Percentiles rank a stretch among this genome's conserved stretches.
These are phyloP conservation scores for Pleurozium schreberi DNA, from an alignment of 225 moss, liverwort and hornwort genomes.

Conservation along the genomic window DNA sequence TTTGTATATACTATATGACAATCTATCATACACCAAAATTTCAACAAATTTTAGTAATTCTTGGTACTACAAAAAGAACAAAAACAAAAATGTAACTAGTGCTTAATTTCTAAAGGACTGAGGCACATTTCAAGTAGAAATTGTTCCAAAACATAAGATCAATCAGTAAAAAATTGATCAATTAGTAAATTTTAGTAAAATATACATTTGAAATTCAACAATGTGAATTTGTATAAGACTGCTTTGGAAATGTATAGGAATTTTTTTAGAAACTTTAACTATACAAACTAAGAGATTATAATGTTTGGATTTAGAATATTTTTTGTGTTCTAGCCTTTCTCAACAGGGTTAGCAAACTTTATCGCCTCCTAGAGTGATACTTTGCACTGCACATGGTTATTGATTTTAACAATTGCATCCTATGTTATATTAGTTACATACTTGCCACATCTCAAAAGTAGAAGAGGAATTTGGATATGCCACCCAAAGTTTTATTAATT, in stretches of 20 bases:
- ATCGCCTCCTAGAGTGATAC: neutral
- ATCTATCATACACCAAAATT: neutral
- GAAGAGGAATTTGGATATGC: neutral
- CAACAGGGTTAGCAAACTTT: accelerated
- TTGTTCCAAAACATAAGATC: too few species aligned
- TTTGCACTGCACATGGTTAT: neutral
- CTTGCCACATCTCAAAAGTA: neutral
- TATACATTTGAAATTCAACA: neutral
- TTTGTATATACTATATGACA: neutral
- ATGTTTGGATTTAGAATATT: neutral
- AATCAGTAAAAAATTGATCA: too few species aligned
- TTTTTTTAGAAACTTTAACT: neutral
- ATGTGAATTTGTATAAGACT: neutral
- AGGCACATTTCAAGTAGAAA: accelerated
- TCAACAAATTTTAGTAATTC: neutral
- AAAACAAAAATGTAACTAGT: accelerated
- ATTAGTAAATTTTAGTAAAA: too few species aligned
- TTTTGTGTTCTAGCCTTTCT: neutral
- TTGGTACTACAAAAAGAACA: accelerated
- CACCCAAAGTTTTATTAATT: accelerated
- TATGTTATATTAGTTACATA: neutral
- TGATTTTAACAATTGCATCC: neutral
- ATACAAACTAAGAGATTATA: neutral
- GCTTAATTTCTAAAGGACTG: accelerated
- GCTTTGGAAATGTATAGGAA: accelerated